Evolutionary conservation across 1,139 yeast genomes (phyloP), one percentile per base, ranked within the genome.

Genomic region (Candida glucosophila): DNA sequence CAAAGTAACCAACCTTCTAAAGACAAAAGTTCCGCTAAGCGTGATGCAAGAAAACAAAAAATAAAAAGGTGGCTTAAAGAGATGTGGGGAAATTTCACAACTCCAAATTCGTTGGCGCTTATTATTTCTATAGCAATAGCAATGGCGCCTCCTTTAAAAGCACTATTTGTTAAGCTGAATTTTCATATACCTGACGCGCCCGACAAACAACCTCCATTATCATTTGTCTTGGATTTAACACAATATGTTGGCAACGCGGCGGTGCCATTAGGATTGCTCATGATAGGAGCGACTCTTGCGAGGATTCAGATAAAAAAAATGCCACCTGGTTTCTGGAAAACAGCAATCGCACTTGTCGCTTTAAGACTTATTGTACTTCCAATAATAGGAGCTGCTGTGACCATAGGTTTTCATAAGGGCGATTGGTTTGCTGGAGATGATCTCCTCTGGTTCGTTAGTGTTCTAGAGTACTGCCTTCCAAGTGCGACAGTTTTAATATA

Each of bases 281-380:
- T 88, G 31, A 52, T 88, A 19, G 97, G 97, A 3, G 94, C 92
- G 8, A 83, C 95, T 4, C 71, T 88, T 23, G 77, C 94, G 1
- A 58, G 95, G 25, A 61, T 88, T 26, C 60, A 69, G 33, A 55
- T 85, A 15, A 65, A 62, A 10, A 48, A 59, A 10, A 56, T 85
- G 44, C 80, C 85, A 6, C 55, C 62, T 2, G 85, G 86, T 2
- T 74, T 82, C 47, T 79, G 93, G 83, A 71, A 73, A 43, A 63
- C 70, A 1, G 68, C 64, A 1, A 30, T 61, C 14, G 49, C 50
- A 37, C 41, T 61, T n/a, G 58, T 67, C 0, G 36, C 43, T 5
- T 34, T 46, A 1, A 38, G 71, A 24, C 43, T 64, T 20, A 46
- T 65, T 3, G 16, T 64, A 4, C 29, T 65, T 15, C 72, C 72